Percentiles rank a stretch among this genome's conserved stretches.
Evolutionary conservation across 176 grass and related monocot species (phyloP).

Genomic region (Calamus simplicifolius): DNA sequence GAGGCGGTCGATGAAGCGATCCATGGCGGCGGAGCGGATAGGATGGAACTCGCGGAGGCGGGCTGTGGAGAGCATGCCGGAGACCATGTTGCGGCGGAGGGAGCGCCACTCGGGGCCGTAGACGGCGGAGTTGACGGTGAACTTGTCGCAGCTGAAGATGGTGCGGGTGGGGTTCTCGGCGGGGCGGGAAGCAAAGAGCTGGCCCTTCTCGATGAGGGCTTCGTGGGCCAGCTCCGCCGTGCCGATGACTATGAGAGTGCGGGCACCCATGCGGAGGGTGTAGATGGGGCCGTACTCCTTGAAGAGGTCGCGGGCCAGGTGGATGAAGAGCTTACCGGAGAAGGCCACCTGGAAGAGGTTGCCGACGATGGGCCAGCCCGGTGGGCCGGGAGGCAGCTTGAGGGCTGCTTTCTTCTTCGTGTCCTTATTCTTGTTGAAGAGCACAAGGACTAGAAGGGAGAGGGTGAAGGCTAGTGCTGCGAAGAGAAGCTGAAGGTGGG

Average conservation of each 20-base stretch:
- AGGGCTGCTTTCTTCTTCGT: conserved; percentile 15
- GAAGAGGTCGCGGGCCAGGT: conserved; percentile 53
- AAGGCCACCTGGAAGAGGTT: conserved; percentile 86
- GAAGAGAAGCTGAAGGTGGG: too few species aligned
- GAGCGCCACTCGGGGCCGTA: conserved; percentile 80
- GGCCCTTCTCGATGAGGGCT: conserved; percentile 62
- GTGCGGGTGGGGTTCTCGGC: conserved; percentile 60
- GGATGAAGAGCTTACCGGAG: conserved; percentile 81
- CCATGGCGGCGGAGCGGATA: conserved; percentile 53
- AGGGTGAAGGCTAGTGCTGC: background rate
- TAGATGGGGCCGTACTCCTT: conserved; percentile 64
- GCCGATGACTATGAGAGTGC: conserved; percentile 73
- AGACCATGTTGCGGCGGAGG: conserved; percentile 88
- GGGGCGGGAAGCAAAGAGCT: conserved; percentile 60
- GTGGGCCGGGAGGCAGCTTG: conserved; percentile 51
- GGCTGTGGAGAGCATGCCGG: conserved; percentile 66
- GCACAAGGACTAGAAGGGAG: background rate
- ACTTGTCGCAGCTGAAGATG: conserved; percentile 89
- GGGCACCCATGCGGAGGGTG: conserved; percentile 79
- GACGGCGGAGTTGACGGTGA: conserved; percentile 78
- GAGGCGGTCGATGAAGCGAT: conserved; percentile 67
- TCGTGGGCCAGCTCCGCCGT: conserved; percentile 71
- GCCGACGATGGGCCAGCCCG: conserved; percentile 62
- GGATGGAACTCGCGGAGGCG: conserved; percentile 57
- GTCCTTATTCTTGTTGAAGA: conserved; percentile 27